These are phyloP conservation scores for Xylaria longipes DNA, from an alignment of 495 filamentous ascomycete species.

Conservation along the genomic window DNA sequence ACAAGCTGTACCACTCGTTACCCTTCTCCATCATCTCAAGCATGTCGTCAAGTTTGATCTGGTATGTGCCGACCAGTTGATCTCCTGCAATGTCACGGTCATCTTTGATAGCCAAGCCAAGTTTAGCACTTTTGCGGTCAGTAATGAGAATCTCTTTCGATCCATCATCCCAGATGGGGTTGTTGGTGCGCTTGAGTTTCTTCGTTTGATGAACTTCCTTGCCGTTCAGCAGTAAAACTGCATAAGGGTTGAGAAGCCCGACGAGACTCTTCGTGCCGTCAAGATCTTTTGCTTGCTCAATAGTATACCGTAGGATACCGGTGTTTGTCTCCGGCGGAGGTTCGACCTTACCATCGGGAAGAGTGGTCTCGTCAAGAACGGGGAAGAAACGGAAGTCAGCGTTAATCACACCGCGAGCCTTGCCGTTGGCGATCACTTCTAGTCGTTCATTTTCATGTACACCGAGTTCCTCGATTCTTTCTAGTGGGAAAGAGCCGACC, in stretches of 20 bases:
- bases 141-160: constrained; percentile 93
- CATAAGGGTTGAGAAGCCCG: constrained; percentile 90
- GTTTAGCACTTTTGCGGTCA: constrained; percentile 83
- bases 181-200: constrained; percentile 94
- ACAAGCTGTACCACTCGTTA: constrained; percentile 93
- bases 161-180: constrained; percentile 89
- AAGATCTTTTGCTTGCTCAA: constrained; percentile 95
- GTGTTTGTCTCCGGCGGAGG: constrained; percentile 88
- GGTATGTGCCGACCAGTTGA: constrained; percentile 85
- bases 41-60: constrained; percentile 94
- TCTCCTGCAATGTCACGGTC: constrained; percentile 86
- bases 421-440: constrained; percentile 84
- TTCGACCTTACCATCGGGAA: constrained; percentile 76
- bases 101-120: constrained; percentile 93
- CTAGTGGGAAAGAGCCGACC: constrained; percentile 79
- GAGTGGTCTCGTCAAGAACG: constrained; percentile 73
- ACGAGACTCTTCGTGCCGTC: constrained; percentile 89
- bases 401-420: constrained; percentile 77
- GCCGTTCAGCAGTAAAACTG: constrained; percentile 82
- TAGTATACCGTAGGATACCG: constrained; percentile 88
- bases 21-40: constrained; percentile 89
- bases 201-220: constrained; percentile 85
- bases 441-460: constrained; percentile 85
- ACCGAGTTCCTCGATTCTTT: constrained; percentile 74
- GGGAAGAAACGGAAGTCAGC: constrained; percentile 95